Evolutionary conservation across 768 basidiomycete species (phyloP).

Genomic region (Rhodotorula babjevae): DNA sequence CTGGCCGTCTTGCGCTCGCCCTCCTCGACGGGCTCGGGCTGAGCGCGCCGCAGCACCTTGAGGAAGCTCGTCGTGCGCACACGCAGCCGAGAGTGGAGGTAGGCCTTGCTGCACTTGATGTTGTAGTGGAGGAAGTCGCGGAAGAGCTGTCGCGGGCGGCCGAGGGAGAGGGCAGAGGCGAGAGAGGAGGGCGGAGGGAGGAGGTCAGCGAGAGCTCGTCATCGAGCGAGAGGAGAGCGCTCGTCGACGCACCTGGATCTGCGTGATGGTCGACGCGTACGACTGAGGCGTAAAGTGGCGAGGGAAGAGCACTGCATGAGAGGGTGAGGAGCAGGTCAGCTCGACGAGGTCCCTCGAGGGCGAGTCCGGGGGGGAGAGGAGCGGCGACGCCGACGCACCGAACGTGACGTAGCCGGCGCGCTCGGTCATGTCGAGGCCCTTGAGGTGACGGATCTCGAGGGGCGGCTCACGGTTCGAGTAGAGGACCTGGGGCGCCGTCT

Average conservation of each 20-base stretch:
- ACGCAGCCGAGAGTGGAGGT: constrained; percentile 98
- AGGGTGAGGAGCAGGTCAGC: background rate
- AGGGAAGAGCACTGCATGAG: constrained; percentile 72
- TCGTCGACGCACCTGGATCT: constrained; percentile 58
- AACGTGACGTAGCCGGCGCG: constrained; percentile 96
- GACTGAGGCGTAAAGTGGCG: constrained; percentile 75
- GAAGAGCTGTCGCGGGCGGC: constrained; percentile 56
- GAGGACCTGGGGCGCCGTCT: constrained; percentile 93
- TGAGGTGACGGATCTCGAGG: constrained; percentile 84
- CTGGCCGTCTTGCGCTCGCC: constrained; percentile 77
- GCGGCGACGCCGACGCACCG: constrained; percentile 44
- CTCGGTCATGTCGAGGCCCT: constrained; percentile 68
- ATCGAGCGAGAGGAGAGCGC: background rate
- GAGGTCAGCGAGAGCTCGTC: background rate
- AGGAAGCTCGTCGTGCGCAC: constrained; percentile 83
- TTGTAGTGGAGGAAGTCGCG: constrained; percentile 99
- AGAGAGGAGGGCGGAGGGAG: no score
- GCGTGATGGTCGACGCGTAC: constrained; percentile 77
- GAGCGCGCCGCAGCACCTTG: constrained; percentile 82
- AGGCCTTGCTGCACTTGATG: constrained; percentile 87
- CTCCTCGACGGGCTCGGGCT: constrained; percentile 68
- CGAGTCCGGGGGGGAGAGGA: background rate
- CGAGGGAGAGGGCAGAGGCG: no score
- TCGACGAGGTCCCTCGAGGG: no score
- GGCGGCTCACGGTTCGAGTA: constrained; percentile 94